Evolutionary conservation across 768 basidiomycete species (phyloP).

Genomic region (Tylopilus vinaceipallidus): DNA sequence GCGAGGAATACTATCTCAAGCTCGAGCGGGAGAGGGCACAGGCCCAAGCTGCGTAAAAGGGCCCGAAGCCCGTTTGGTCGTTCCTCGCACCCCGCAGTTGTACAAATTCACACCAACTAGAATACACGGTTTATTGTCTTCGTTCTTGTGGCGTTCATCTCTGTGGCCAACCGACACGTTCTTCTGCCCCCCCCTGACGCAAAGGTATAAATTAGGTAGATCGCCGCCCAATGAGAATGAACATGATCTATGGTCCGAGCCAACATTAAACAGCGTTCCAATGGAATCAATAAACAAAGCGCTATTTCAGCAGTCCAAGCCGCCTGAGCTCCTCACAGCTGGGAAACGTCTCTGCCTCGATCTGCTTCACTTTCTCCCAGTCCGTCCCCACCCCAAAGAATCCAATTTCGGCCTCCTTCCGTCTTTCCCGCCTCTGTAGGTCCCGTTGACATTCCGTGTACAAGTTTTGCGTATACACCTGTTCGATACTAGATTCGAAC

Average conservation of each 20-base stretch:
- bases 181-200: too few species aligned
- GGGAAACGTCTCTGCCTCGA: constrained; percentile 66
- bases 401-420: constrained; percentile 76
- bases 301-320: constrained; percentile 52
- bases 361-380: constrained; percentile 80
- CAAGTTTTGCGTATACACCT: constrained; percentile 66
- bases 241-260: constrained; percentile 13
- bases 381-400: constrained; percentile 91
- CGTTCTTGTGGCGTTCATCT: constrained; percentile 16
- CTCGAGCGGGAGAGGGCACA: constrained; percentile 59
- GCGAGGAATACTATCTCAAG: constrained; percentile 85
- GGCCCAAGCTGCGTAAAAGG: constrained; percentile 13
- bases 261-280: constrained; percentile 9
- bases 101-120: constrained; percentile 11
- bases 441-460: constrained; percentile 72
- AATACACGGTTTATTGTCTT: constrained; percentile 11
- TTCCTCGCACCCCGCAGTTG: too few species aligned
- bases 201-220: constrained; percentile 29
- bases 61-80: too few species aligned
- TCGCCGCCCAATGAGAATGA: not conserved
- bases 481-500: constrained; percentile 81
- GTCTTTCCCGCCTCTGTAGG: constrained; percentile 62
- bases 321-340: constrained; percentile 77
- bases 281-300: constrained; percentile 9
- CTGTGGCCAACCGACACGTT: not conserved